phyloP scores from a whole-genome alignment of 768 basidiomycete genomes.

The Pleurotus cornucopiae region DNA sequence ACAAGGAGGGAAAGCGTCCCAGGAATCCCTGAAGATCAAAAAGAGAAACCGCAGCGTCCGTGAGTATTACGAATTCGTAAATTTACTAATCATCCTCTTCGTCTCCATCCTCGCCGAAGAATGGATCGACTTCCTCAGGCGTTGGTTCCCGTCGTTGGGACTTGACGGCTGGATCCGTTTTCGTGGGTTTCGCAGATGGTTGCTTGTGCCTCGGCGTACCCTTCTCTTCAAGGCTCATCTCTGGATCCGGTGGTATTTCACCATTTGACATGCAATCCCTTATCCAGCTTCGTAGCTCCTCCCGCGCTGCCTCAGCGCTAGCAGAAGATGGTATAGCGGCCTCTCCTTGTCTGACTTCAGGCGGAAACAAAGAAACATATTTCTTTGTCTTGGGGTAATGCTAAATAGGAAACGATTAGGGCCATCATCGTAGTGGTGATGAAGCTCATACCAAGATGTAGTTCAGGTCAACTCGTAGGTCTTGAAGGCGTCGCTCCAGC shows the following conservation, averaged over 20 bases:
- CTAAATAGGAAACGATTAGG: conserved; percentile 29
- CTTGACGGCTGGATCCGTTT: conserved; percentile 10
- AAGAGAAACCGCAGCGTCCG: too few relatives aligned
- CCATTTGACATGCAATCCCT: conserved; percentile 56
- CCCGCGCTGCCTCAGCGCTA: conserved; percentile 45
- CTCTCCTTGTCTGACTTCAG: conserved; percentile 45
- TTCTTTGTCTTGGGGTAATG: conserved; percentile 83
- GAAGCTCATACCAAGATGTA: conserved; percentile 67
- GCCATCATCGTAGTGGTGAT: neutral
- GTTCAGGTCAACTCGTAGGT: conserved; percentile 83
- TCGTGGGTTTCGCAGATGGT: conserved; percentile 9
- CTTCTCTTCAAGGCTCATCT: conserved; percentile 29
- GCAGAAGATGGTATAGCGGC: conserved; percentile 19
- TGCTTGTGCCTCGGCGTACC: conserved; percentile 1
- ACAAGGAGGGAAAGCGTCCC: too few relatives aligned
- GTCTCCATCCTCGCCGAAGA: conserved; percentile 33
- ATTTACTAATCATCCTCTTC: neutral
- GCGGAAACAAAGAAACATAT: conserved; percentile 88
- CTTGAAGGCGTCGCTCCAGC: conserved; percentile 45
- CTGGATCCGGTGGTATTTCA: conserved; percentile 57
- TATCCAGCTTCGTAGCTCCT: conserved; percentile 58
- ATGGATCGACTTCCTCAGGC: conserved; percentile 27
- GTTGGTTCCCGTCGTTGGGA: neutral
- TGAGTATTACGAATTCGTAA: neutral
- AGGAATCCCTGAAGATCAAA: too few relatives aligned